phyloP scores from a whole-genome alignment of 768 basidiomycete genomes.

The Leccinum arenicola region DNA sequence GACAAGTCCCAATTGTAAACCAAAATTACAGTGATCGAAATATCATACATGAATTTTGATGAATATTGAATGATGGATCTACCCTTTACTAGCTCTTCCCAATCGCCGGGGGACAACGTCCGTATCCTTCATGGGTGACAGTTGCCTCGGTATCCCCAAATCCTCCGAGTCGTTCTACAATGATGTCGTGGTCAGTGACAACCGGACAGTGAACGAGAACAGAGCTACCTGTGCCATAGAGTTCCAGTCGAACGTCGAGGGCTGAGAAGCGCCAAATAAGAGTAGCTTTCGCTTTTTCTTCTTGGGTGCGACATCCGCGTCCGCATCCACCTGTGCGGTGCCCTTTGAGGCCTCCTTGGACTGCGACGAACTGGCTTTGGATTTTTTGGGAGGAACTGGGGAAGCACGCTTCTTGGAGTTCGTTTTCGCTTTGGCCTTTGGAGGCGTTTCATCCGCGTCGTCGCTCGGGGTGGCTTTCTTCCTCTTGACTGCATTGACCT shows the following conservation, averaged over 20 bases:
- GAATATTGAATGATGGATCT: not conserved
- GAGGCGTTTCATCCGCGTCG: slow-evolving; percentile 10
- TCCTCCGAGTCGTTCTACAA: slow-evolving; percentile 35
- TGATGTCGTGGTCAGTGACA: not conserved
- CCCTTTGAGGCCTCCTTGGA: slow-evolving; percentile 18
- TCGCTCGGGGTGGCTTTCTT: slow-evolving; percentile 24
- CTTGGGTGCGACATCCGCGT: slow-evolving; percentile 37
- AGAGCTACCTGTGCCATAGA: slow-evolving; percentile 38
- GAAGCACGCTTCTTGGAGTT: slow-evolving; percentile 19
- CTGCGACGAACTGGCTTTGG: slow-evolving; percentile 16
- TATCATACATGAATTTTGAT: not conserved
- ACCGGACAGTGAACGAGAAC: not conserved
- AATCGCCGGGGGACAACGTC: slow-evolving; percentile 48
- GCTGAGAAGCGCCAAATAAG: slow-evolving; percentile 46
- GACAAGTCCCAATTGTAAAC: slow-evolving; percentile 35
- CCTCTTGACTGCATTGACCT: slow-evolving; percentile 22
- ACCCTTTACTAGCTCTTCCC: slow-evolving; percentile 28
- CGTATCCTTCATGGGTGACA: slow-evolving; percentile 65
- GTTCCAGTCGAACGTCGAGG: slow-evolving; percentile 45
- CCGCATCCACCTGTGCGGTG: slow-evolving; percentile 5
- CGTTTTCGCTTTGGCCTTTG: slow-evolving; percentile 18
- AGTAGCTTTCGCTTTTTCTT: slow-evolving; percentile 75
- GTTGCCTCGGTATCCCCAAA: slow-evolving; percentile 60
- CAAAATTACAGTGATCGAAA: not conserved
- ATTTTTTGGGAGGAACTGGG: slow-evolving; percentile 21